phyloP scores from a whole-genome alignment of 2,329 filamentous ascomycete species.

The Pseudopyrenochaeta lycopersici region DNA sequence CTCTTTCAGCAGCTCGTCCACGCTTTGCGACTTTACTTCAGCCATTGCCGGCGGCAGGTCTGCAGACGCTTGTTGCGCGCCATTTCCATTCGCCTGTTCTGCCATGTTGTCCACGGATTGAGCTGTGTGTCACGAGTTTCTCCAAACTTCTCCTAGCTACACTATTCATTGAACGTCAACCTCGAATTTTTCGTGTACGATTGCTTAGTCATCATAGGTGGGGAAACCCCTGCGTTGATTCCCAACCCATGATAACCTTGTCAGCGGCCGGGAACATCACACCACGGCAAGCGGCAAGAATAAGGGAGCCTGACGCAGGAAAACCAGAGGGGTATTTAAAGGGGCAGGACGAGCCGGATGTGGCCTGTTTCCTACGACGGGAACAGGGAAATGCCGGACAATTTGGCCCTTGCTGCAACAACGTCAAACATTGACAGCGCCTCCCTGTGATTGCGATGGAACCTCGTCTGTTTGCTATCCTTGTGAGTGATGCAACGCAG shows the following conservation, averaged over 20 bases:
- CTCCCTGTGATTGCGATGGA: not conserved
- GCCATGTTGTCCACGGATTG: conserved; percentile 22
- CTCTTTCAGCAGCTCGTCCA: conserved; percentile 69
- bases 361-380: not conserved
- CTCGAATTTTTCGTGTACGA: conserved; percentile 25
- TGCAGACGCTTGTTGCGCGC: conserved; percentile 43
- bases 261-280: conserved; percentile 4
- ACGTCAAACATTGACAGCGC: too few species aligned
- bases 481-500: not conserved
- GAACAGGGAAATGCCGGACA: not conserved
- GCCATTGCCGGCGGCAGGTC: conserved; percentile 68
- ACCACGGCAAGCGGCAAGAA: not conserved
- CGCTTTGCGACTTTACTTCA: conserved; percentile 63
- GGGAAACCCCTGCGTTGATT: conserved; percentile 5
- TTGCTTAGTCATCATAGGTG: conserved; percentile 32
- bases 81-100: conserved; percentile 18
- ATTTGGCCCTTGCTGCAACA: too few species aligned
- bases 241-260: conserved; percentile 6
- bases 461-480: not conserved
- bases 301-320: not conserved
- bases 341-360: not conserved
- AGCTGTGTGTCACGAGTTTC: not conserved
- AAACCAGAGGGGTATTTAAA: not conserved
- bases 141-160: not conserved
- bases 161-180: not conserved